phyloP scores from a whole-genome alignment of 2,329 filamentous ascomycete genomes.

The Stagonosporopsis chrysanthemi region DNA sequence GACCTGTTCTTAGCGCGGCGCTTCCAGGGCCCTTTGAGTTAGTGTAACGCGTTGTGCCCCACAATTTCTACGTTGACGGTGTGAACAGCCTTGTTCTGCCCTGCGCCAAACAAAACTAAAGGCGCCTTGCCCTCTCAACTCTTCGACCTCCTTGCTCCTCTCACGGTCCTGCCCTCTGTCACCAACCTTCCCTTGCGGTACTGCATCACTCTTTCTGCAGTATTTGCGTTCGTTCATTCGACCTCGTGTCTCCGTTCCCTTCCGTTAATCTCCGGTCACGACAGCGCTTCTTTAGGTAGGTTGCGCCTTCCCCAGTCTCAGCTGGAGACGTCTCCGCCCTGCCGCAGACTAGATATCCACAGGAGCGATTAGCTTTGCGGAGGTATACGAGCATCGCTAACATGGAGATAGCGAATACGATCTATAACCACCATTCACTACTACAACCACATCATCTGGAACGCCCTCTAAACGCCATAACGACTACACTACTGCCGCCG shows the following conservation, averaged over 20 bases:
- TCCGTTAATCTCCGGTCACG: constrained; percentile 19
- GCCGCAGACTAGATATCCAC: constrained; percentile 26
- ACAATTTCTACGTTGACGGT: constrained; percentile 25
- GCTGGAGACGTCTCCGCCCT: constrained; percentile 30
- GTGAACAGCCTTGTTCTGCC: constrained; percentile 26
- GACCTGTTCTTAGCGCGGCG: constrained; percentile 13
- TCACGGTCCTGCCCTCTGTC: constrained; percentile 44
- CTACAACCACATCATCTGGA: constrained; percentile 20
- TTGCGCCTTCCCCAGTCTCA: constrained; percentile 22
- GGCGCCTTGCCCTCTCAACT: constrained; percentile 21
- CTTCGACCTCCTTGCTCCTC: constrained; percentile 36
- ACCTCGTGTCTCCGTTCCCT: constrained; percentile 34
- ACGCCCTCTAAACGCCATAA: constrained; percentile 34
- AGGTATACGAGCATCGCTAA: constrained; percentile 31
- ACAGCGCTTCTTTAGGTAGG: constrained; percentile 38
- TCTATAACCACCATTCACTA: constrained; percentile 35
- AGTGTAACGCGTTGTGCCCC: constrained; percentile 16
- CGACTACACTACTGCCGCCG: constrained; percentile 24
- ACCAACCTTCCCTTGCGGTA: constrained; percentile 49
- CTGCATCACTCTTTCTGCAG: constrained; percentile 72
- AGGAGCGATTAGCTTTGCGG: constrained; percentile 19
- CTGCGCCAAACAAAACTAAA: constrained; percentile 33
- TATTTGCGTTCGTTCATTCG: constrained; percentile 56
- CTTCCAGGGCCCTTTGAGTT: constrained; percentile 12
- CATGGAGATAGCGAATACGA: constrained; percentile 33